Evolutionary conservation across 2,329 filamentous ascomycete genomes (phyloP), one percentile per base, ranked within the genome.

Genomic region (Diaporthe velutina): DNA sequence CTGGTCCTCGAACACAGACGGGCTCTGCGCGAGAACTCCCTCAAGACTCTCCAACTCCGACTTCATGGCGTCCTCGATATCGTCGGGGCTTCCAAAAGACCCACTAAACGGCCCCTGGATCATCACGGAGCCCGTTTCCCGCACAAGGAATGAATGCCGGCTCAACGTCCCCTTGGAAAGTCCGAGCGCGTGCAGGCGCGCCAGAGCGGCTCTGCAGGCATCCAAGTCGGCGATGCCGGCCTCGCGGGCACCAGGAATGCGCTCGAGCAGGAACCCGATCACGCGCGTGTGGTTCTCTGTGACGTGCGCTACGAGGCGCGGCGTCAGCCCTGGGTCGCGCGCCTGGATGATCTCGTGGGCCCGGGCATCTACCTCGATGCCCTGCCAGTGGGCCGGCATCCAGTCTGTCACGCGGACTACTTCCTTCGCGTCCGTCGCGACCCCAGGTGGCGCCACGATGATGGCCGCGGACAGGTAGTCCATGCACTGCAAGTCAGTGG

Each of bases 211-310:
- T 40, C 28, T 68, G 25, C 71, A 73, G 10, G 30, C 50, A 15
- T 42, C 48, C 52, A 73, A 22, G 40, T 73, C 71, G 12, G 61
- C 50, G 13, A 52, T 1, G 15, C 61, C 61, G 9, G 71, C 71
- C 71, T 73, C 71, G 28, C 71, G 50, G 33, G 61, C 61, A 4
- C 8, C 71, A 2, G 25, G 19, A 10, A 73, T 10, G 19, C 61
- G 52, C 71, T 73, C 45, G 25, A 73, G 71, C 25, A 73, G 50
- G 35, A 70, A 58, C 6, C 71, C 71, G 8, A 70, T 38, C 8
- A 73, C 61, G 1, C 71, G 71, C 7, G 25, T 2, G 15, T n/a
- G 25, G 28, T 73, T 73, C 25, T 73, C 71, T 2, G 71, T 73
- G 52, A 73, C 40, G 35, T 73, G 71, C 7, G 71, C 52, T 9